These are phyloP conservation scores for Exsudoporus frostii DNA, from an alignment of 768 basidiomycete species.

Conservation along the genomic window DNA sequence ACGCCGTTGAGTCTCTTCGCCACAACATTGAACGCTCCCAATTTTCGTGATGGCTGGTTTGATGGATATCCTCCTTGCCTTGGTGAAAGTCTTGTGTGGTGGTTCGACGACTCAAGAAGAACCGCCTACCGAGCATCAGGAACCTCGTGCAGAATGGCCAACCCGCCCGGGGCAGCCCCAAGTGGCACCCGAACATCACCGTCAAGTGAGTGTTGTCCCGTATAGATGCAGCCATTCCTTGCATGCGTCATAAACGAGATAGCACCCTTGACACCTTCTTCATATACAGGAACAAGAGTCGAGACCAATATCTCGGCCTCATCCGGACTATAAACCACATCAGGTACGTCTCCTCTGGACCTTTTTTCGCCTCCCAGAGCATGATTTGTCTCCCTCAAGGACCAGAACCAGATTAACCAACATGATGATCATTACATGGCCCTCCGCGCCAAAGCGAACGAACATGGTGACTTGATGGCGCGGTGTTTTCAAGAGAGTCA, in stretches of 20 bases:
- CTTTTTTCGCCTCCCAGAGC: not conserved
- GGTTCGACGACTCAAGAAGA: conserved; percentile 13
- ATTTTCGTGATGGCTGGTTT: conserved; percentile 19
- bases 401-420: conserved; percentile 62
- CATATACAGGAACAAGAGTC: conserved; percentile 14
- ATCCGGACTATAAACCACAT: conserved; percentile 11
- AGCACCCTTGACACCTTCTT: not conserved
- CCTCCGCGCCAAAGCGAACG: conserved; percentile 72
- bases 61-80: conserved; percentile 24
- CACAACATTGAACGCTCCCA: not conserved
- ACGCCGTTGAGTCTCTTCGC: not conserved
- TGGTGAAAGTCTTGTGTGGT: conserved; percentile 26
- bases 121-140: conserved; percentile 4
- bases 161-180: conserved; percentile 1
- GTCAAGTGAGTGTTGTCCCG: conserved; percentile 14
- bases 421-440: conserved; percentile 64
- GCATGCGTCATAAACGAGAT: conserved; percentile 4
- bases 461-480: conserved; percentile 79
- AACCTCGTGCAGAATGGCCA: conserved; percentile 9
- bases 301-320: conserved; percentile 17
- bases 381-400: conserved; percentile 32
- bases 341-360: conserved; percentile 12
- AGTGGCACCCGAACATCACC: conserved; percentile 3
- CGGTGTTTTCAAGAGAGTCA: conserved; percentile 68
- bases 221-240: not conserved